Evolutionary conservation across 2,329 filamentous ascomycete species (phyloP).

Genomic region (Apiospora arundinis): DNA sequence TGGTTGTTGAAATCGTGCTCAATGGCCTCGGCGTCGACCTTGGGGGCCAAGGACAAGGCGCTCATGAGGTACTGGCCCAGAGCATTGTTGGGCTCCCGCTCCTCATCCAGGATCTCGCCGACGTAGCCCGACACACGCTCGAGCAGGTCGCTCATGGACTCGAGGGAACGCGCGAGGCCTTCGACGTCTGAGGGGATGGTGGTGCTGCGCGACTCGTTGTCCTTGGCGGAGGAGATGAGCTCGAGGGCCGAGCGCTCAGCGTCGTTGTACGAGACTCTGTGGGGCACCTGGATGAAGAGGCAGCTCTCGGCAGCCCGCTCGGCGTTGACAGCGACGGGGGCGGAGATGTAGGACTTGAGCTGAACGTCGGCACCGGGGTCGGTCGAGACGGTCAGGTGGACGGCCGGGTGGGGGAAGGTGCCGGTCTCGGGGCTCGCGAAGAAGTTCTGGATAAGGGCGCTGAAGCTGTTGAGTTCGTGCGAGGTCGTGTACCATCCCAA

Average conservation of each 20-base stretch:
- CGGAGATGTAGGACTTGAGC: constrained; percentile 92
- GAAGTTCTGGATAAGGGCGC: constrained; percentile 98
- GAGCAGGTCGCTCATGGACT: constrained; percentile 87
- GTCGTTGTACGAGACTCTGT: constrained; percentile 88
- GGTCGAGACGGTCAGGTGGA: constrained; percentile 94
- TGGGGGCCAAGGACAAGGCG: constrained; percentile 88
- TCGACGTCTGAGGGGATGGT: constrained; percentile 88
- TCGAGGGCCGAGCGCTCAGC: constrained; percentile 72
- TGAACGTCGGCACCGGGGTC: constrained; percentile 88
- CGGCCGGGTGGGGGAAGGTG: constrained; percentile 95
- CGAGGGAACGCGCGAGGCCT: constrained; percentile 81
- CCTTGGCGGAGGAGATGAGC: constrained; percentile 81
- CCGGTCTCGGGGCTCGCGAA: constrained; percentile 96
- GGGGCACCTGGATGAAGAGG: constrained; percentile 95
- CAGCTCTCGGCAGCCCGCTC: constrained; percentile 96
- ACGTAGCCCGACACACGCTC: constrained; percentile 93
- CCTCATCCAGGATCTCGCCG: constrained; percentile 91
- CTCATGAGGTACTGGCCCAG: constrained; percentile 96
- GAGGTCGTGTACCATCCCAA: constrained; percentile 99
- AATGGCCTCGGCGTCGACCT: constrained; percentile 88
- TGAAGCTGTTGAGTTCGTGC: constrained; percentile 97
- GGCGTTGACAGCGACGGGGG: constrained; percentile 91
- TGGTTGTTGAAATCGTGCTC: constrained; percentile 99
- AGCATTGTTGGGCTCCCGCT: constrained; percentile 85
- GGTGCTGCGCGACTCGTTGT: constrained; percentile 75